Evolutionary conservation across 2,329 filamentous ascomycete genomes (phyloP), one percentile per base, ranked within the genome.

Genomic region (Tricladium varicosporioides): DNA sequence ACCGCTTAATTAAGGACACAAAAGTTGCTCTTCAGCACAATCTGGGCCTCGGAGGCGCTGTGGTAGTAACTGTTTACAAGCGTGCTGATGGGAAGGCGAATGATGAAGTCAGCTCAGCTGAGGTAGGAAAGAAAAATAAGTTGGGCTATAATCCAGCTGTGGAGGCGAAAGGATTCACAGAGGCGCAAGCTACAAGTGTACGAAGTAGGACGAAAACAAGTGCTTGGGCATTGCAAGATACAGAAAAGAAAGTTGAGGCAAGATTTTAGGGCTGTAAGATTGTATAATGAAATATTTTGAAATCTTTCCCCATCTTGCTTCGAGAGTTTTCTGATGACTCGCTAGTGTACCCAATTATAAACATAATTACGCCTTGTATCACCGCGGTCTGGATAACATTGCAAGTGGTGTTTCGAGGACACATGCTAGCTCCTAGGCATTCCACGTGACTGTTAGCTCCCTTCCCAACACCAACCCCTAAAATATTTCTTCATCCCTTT

Each of bases 141-240:
- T 75, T 96, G 16, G 92, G 91, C 0, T 97, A 97, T 69, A 97
- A 97, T 72, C 93, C 93, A 16, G 93, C 93, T 2, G 87, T 92
- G 5, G 86, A 89, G 74, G 93, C 93, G 13, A 92, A 87, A 78
- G 92, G 92, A 1, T 95, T 96, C 73, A 96, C 92, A 0, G 82
- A 81, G 60, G 84, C 80, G 63, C 91, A 97, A 76, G 87, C 86
- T 59, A 76, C 75, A 43, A 81, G 84, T 18, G 83, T 91, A 65
- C 87, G 88, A 69, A 91, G 87, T 78, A 87, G 82, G 74, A 82
- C 77, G 43, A 73, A 78, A 66, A 73, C 72, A 48, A 87, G 82
- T 69, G 84, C 85, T 16, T 96, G 88, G 86, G 92, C 92, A 48
- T 67, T 96, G 75, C 84, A 87, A 69, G 90, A 95, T 70, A 86